A percentile compares a stretch with the other conserved stretches of the same genome.
Conservation (phyloP, 148 eudicot species). For the Salicornia ramosissima region DNA sequence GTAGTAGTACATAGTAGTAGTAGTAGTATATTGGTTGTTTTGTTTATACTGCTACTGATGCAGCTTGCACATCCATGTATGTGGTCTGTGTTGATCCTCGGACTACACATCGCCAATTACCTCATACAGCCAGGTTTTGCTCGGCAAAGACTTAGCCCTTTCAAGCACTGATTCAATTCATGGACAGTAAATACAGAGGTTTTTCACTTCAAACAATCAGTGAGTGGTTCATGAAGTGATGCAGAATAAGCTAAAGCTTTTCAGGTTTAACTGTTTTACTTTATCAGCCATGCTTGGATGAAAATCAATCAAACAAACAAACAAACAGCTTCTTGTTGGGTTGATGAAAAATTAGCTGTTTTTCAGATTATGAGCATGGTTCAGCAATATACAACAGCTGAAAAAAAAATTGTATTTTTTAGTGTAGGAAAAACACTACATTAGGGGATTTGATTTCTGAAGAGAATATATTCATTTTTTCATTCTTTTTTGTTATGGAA, state of each 20-base stretch:
- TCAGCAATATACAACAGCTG: constrained; percentile 9
- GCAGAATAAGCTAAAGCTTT: no score
- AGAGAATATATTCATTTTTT: constrained; percentile 13
- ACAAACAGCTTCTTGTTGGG: not conserved
- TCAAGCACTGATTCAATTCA: constrained; percentile 20
- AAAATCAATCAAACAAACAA: not conserved
- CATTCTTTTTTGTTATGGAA: not conserved
- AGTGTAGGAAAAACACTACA: not conserved
- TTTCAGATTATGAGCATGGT: not conserved
- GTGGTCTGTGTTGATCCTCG: constrained; percentile 58
- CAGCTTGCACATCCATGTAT: constrained; percentile 55
- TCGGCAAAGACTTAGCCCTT: constrained; percentile 36
- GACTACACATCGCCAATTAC: constrained; percentile 39
- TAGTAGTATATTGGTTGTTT: constrained; percentile 6
- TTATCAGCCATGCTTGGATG: not conserved
- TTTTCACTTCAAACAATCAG: no score
- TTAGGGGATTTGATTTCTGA: not conserved
- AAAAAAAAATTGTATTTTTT: not conserved
- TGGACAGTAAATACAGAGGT: no score
- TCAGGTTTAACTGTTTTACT: not conserved
- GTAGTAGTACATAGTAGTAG: not conserved
- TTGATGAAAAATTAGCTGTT: not conserved
- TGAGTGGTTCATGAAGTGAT: no score
- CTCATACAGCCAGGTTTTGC: constrained; percentile 76
- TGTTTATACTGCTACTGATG: constrained; percentile 42